These are phyloP conservation scores for Crucihimalaya himalaica DNA, from an alignment of 345 rosid genomes.

Conservation along the genomic window DNA sequence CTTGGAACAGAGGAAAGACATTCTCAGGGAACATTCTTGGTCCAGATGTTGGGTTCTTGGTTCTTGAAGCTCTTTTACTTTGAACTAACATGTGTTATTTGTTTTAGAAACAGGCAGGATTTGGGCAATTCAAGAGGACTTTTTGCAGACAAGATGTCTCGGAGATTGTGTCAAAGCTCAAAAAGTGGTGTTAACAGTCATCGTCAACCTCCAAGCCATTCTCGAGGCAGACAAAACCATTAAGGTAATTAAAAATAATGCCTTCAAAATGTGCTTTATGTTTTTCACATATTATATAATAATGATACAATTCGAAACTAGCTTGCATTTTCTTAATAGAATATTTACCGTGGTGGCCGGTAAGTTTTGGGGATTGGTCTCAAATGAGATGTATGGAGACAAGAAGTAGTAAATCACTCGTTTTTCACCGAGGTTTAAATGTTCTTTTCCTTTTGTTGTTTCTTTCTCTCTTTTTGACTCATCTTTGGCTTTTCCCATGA, in stretches of 20 bases:
- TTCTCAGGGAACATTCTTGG: conserved; percentile 42
- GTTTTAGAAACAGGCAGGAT: conserved; percentile 21
- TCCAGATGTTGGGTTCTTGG: conserved; percentile 34
- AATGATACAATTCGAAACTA: not conserved
- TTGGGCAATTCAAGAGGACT: conserved; percentile 30
- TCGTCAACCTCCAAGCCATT: conserved; percentile 36
- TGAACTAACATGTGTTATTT: conserved; percentile 30
- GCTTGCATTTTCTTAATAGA: conserved; percentile 11
- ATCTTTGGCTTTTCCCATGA: conserved; percentile 35
- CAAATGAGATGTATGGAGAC: conserved; percentile 29
- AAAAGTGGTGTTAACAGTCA: conserved; percentile 22
- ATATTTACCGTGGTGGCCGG: conserved; percentile 27
- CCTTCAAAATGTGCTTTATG: conserved; percentile 14
- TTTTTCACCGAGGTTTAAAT: conserved; percentile 36
- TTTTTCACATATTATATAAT: not conserved
- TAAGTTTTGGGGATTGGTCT: conserved; percentile 26
- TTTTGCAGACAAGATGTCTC: conserved; percentile 40
- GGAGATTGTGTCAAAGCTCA: conserved; percentile 27
- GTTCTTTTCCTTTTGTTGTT: conserved; percentile 33
- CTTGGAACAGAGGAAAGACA: conserved; percentile 29
- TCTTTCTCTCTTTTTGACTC: conserved; percentile 36
- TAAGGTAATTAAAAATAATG: conserved; percentile 23
- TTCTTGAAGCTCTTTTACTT: conserved; percentile 31
- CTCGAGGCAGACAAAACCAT: conserved; percentile 31
- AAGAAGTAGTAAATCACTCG: conserved; percentile 38